phyloP scores from a whole-genome alignment of 495 filamentous ascomycete species.

The Glarea lozoyensis region DNA sequence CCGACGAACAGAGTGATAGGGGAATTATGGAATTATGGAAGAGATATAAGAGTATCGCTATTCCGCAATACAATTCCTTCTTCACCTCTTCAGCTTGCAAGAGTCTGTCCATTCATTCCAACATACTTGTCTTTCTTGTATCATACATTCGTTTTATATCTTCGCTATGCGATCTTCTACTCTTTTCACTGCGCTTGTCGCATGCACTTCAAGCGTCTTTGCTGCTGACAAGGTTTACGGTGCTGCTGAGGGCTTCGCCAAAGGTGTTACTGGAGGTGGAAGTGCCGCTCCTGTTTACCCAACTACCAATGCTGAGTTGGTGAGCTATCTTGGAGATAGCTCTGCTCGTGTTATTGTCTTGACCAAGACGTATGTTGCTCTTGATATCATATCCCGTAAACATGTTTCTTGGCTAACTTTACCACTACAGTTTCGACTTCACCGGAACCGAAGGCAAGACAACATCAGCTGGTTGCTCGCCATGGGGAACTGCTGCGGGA shows the following conservation, averaged over 20 bases:
- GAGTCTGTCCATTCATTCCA: no score
- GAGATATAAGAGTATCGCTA: no score
- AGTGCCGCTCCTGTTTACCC: constrained; percentile 34
- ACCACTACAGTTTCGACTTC: constrained; percentile 30
- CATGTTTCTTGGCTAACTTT: background rate
- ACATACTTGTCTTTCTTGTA: no score
- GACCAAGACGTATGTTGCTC: constrained; percentile 27
- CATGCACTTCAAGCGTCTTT: no score
- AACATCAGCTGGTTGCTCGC: constrained; percentile 33
- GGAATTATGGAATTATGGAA: no score
- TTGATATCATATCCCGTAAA: background rate
- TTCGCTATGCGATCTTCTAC: no score
- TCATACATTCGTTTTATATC: no score
- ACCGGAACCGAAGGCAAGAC: constrained; percentile 31
- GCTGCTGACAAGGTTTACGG: no score
- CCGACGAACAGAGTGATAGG: no score
- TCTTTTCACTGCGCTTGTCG: no score
- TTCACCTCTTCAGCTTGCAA: no score
- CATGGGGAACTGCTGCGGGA: constrained; percentile 26
- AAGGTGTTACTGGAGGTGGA: constrained; percentile 41
- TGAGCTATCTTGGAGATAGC: constrained; percentile 28
- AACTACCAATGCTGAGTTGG: constrained; percentile 29
- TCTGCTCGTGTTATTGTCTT: constrained; percentile 39
- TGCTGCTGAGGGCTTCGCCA: constrained; percentile 26
- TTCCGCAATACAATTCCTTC: no score